Base-by-base conservation (phyloP, 2,329 filamentous ascomycete genomes). In the Colletotrichum shisoi region DNA sequence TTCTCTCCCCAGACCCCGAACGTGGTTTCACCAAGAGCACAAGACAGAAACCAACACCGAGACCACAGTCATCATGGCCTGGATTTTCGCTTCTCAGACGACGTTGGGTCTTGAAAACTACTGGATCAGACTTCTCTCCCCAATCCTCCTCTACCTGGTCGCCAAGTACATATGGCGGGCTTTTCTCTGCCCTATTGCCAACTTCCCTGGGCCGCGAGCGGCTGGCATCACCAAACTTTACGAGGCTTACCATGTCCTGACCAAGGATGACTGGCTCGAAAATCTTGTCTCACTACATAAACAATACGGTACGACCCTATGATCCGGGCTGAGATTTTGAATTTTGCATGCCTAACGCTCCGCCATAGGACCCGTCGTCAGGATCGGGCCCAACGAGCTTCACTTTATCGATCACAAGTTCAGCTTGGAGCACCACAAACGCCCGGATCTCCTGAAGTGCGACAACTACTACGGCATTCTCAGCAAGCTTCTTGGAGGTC, bases 391-490 rank as follows among this genome's bases (percentile, higher is more conserved):
- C 3, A 71, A 69, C 13, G 70, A 71, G 31, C 21, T 71, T 2
- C 70, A 71, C 44, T 70, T 69, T 37, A 27, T 46, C 24, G 69
- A 71, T 24, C 67, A 71, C 49, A 34, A 69, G 6, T 70, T 66
- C 2, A 58, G 51, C 40, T 44, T 71, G 9, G 51, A 67, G n/a
- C 60, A 67, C n/a, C 70, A 71, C 62, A 60, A 58, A 19, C 69
- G 69, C 4, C 24, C 65, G 1, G 69, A 71, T 34, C 60, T 70
- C 2, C 11, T 54, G 8, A 71, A 71, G 39, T 70, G 69, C 39
- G 52, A 62, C 3, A 69, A 70, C 34, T 71, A 71, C 17, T 71
- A 71, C 11, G 70, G 70, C 19, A 46, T 70, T 7, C 60, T 71
- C 17, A 17, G 46, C 31, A 69, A 58, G 44, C 56, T 71, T 3